These are phyloP conservation scores for Neurospora hispaniola DNA, from an alignment of 495 filamentous ascomycete genomes.

Conservation along the genomic window DNA sequence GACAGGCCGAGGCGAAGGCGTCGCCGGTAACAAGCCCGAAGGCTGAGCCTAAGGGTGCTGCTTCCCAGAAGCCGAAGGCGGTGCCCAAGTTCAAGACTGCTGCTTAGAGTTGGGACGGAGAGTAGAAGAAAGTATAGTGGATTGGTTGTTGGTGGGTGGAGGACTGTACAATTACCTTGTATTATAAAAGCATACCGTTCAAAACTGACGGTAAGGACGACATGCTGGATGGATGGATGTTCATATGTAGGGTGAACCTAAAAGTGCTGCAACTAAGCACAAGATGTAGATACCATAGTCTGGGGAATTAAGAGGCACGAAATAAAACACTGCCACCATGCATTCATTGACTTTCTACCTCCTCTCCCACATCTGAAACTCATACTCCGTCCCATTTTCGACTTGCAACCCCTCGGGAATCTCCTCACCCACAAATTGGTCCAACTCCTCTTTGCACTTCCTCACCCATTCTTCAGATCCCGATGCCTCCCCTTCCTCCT, in stretches of 20 bases:
- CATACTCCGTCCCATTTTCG: conserved; percentile 49
- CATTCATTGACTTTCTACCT: conserved; percentile 7
- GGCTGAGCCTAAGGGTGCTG: not conserved
- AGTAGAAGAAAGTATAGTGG: not conserved
- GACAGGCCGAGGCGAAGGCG: not conserved
- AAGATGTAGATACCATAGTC: not conserved
- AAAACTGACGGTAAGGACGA: not conserved
- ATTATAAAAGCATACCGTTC: not conserved
- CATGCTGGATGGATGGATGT: not conserved
- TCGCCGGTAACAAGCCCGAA: not conserved
- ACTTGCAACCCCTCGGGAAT: conserved; percentile 38
- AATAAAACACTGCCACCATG: too few relatives aligned
- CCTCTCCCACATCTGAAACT: conserved; percentile 56
- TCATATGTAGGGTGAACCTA: not conserved
- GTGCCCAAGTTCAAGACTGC: not conserved
- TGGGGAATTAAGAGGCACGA: not conserved
- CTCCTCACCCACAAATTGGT: conserved; percentile 48
- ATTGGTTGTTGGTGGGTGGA: not conserved
- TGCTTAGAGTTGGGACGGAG: not conserved
- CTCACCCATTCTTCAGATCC: conserved; percentile 34
- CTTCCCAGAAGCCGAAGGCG: not conserved
- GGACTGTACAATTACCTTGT: not conserved
- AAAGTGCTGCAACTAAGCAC: not conserved
- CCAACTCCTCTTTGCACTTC: conserved; percentile 38
- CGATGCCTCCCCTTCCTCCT: conserved; percentile 32